These are phyloP conservation scores for Epichloe sylvatica DNA, from an alignment of 2,329 filamentous ascomycete species.

Conservation along the genomic window DNA sequence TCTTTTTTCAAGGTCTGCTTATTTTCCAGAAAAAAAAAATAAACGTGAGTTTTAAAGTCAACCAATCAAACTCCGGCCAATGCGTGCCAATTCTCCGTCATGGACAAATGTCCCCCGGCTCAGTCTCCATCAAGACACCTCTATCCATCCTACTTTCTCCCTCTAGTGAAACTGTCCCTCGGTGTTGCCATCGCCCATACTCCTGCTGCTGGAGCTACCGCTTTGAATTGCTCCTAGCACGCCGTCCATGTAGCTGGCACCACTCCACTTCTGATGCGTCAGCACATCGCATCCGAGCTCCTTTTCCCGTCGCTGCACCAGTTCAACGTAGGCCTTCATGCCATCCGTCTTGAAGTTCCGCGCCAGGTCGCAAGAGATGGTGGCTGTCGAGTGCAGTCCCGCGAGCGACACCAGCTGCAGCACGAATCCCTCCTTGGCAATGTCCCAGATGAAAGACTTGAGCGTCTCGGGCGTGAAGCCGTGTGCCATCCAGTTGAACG, in stretches of 20 bases:
- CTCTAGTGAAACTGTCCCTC: slow-evolving; percentile 49
- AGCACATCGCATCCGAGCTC: slow-evolving; percentile 83
- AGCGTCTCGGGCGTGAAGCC: slow-evolving; percentile 74
- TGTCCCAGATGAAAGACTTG: slow-evolving; percentile 90
- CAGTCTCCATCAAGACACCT: background rate
- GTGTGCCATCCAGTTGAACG: slow-evolving; percentile 97
- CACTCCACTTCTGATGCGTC: slow-evolving; percentile 81
- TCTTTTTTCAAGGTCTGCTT: too few species aligned
- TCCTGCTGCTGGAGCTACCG: slow-evolving; percentile 75
- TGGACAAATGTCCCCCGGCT: too few species aligned
- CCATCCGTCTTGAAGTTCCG: slow-evolving; percentile 75
- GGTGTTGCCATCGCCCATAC: slow-evolving; percentile 91
- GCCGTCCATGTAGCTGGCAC: slow-evolving; percentile 63
- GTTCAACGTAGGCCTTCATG: slow-evolving; percentile 94
- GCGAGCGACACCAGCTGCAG: slow-evolving; percentile 54
- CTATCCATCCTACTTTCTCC: too few species aligned
- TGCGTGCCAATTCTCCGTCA: background rate
- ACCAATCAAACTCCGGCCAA: slow-evolving; percentile 2
- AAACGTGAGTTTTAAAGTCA: background rate
- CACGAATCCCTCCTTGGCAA: slow-evolving; percentile 73
- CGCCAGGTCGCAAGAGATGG: slow-evolving; percentile 59
- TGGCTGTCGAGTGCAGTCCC: slow-evolving; percentile 51
- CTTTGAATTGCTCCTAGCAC: slow-evolving; percentile 84
- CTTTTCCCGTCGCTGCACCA: slow-evolving; percentile 82
- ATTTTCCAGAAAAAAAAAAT: background rate